Evolutionary conservation across 1,284 basidiomycete genomes (phyloP).

Genomic region (Cryptococcus hybrid): DNA sequence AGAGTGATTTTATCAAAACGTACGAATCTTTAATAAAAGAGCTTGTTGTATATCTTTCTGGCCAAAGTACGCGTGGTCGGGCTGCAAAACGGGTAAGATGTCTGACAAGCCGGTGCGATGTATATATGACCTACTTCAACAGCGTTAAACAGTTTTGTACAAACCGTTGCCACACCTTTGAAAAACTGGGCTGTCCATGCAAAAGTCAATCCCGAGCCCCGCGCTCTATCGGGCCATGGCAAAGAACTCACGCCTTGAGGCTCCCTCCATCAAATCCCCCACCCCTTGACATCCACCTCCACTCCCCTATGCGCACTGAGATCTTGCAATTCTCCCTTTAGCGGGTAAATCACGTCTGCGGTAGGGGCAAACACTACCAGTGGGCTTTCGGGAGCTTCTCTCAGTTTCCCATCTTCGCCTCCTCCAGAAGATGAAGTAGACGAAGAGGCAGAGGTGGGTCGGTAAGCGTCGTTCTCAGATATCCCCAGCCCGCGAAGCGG

Average conservation of each 20-base stretch:
- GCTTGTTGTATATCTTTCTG: constrained; percentile 99
- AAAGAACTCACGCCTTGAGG: constrained; percentile 43
- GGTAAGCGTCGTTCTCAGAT: constrained; percentile 29
- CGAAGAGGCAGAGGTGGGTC: constrained; percentile 1
- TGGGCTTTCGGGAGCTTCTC: constrained; percentile 29
- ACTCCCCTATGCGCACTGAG: constrained; percentile 76
- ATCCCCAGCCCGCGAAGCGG: constrained; percentile 35
- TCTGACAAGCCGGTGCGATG: background rate
- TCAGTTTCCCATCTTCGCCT: background rate
- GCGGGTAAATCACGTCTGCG: constrained; percentile 77
- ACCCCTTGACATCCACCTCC: constrained; percentile 87
- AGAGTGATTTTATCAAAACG: constrained; percentile 8
- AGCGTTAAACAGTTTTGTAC: constrained; percentile 91
- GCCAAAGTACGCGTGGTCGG: constrained; percentile 90
- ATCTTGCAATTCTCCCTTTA: constrained; percentile 75
- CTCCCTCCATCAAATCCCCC: constrained; percentile 54
- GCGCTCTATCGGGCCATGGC: background rate
- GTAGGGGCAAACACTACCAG: constrained; percentile 76
- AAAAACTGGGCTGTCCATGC: constrained; percentile 78
- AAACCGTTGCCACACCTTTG: constrained; percentile 91
- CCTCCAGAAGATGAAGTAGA: background rate
- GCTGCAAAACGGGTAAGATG: constrained; percentile 54
- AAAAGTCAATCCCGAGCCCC: background rate
- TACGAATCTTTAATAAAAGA: constrained; percentile 71
- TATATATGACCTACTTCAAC: constrained; percentile 62